phyloP scores from a whole-genome alignment of 1,139 yeast species.

The Groenewaldozyma auringiensis region DNA sequence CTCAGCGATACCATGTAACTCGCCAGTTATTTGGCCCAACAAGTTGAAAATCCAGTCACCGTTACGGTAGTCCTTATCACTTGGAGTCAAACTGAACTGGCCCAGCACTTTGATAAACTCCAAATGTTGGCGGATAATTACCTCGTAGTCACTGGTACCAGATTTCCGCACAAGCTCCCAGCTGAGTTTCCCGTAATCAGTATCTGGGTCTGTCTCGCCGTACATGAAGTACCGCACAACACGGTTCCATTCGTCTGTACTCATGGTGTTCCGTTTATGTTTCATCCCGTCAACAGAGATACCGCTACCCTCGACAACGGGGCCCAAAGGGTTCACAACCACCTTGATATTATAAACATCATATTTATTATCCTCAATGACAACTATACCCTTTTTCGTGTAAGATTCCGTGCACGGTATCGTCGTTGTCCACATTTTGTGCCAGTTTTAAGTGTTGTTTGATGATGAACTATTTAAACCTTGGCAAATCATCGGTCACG shows the following conservation, averaged over 20 bases:
- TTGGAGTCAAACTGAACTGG: conserved; percentile 4
- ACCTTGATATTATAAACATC: neutral
- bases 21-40: conserved; percentile 1
- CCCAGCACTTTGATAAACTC: conserved; percentile 6
- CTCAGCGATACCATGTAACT: neutral
- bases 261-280: neutral
- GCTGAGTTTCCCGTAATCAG: neutral
- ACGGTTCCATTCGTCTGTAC: neutral
- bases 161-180: conserved; percentile 1
- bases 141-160: conserved; percentile 5
- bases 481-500: no score
- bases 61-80: neutral
- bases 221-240: conserved; percentile 10
- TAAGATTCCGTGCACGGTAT: neutral
- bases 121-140: conserved; percentile 11
- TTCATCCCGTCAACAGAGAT: neutral
- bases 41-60: conserved; percentile 5
- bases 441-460: no score
- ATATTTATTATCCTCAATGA: neutral
- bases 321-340: neutral
- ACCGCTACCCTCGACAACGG: neutral
- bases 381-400: neutral
- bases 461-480: no score
- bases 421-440: conserved; percentile 1
- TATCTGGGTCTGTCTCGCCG: conserved; percentile 6